These are phyloP conservation scores for Rhizopogon vesiculosus DNA, from an alignment of 768 basidiomycete genomes.

Conservation along the genomic window DNA sequence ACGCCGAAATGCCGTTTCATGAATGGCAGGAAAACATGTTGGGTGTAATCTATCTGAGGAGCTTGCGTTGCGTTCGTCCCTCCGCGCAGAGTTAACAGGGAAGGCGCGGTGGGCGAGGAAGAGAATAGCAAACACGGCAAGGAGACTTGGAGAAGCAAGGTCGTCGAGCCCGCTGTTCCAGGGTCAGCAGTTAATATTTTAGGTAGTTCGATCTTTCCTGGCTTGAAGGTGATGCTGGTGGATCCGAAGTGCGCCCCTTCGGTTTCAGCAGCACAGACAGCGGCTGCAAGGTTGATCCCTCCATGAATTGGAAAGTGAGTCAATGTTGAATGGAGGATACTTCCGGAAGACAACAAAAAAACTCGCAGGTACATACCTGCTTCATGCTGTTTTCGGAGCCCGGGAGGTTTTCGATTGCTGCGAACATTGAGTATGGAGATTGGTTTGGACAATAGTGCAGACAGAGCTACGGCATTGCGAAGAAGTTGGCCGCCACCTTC, in stretches of 20 bases:
- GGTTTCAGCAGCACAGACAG: constrained; percentile 53
- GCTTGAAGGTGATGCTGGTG: constrained; percentile 47
- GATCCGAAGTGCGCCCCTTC: constrained; percentile 54
- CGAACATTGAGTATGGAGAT: constrained; percentile 61
- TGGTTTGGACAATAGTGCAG: constrained; percentile 59
- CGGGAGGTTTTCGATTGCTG: constrained; percentile 51
- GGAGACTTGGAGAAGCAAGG: constrained; percentile 67
- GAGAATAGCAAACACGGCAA: constrained; percentile 67
- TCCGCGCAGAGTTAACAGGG: constrained; percentile 53
- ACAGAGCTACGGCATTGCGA: constrained; percentile 61
- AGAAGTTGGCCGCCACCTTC: constrained; percentile 71
- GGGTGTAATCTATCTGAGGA: constrained; percentile 73
- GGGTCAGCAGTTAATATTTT: constrained; percentile 42
- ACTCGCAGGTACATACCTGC: constrained; percentile 39
- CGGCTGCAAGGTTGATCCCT: constrained; percentile 65
- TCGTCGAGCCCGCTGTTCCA: constrained; percentile 65
- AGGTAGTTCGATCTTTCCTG: constrained; percentile 37
- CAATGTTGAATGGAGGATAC: neutral
- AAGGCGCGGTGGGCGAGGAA: constrained; percentile 22
- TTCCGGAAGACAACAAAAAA: neutral
- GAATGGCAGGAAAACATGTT: constrained; percentile 66
- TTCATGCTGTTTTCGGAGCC: constrained; percentile 69
- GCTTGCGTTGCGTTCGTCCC: constrained; percentile 71
- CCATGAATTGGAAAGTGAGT: neutral
- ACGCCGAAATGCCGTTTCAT: constrained; percentile 50